Conservation (phyloP, 768 basidiomycete genomes). For the Pulveroboletus sp. region DNA sequence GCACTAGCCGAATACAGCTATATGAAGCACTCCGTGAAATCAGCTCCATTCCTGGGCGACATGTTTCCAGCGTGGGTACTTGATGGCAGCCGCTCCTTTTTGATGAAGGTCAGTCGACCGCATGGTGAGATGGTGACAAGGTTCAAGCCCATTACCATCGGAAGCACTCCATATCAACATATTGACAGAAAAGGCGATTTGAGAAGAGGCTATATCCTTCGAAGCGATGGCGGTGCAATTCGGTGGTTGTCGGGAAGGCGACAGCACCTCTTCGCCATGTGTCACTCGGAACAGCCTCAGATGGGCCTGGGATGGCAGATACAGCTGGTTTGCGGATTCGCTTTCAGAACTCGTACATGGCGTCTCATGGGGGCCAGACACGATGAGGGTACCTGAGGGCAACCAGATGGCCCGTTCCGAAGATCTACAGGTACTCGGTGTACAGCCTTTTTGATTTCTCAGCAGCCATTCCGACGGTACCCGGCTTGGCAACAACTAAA, state of each 20-base stretch:
- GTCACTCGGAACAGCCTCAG: neutral
- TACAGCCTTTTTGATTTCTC: conserved; percentile 16
- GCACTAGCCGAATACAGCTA: neutral
- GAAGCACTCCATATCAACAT: conserved; percentile 1
- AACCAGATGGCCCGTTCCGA: neutral
- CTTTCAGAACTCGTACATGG: neutral
- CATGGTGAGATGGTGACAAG: conserved; percentile 1
- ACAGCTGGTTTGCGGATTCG: neutral
- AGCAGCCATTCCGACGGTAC: conserved; percentile 3
- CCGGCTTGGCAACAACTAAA: conserved; percentile 1
- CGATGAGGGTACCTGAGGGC: conserved; percentile 1
- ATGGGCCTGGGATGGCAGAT: neutral
- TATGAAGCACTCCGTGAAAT: neutral
- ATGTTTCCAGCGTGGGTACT: neutral
- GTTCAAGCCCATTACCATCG: neutral
- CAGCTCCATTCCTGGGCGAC: neutral
- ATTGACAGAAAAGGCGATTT: neutral
- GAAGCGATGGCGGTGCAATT: neutral
- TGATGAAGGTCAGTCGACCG: neutral
- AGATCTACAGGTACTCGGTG: conserved; percentile 16
- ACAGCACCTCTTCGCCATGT: neutral
- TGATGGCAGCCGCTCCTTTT: neutral
- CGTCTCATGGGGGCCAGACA: neutral
- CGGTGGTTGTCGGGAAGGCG: conserved; percentile 17
- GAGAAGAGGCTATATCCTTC: conserved; percentile 8